Evolutionary conservation across 1,284 basidiomycete genomes (phyloP), one percentile per base, ranked within the genome.

Genomic region (Ceratorhiza oryzae-sativae): DNA sequence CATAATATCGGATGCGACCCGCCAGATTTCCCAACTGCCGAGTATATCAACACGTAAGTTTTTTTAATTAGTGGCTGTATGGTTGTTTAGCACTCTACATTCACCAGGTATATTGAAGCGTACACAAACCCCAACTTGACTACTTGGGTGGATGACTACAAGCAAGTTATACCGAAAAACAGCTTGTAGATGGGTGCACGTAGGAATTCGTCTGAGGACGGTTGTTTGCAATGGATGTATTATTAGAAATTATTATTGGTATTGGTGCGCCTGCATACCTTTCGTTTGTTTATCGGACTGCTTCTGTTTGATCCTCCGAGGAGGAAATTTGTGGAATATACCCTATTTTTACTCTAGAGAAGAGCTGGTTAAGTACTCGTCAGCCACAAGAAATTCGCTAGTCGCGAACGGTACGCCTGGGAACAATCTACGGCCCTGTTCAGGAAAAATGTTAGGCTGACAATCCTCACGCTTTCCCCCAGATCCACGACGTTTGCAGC

Each of bases 1-100:
- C 82, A 81, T 23, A 86, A 85, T 75, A 79, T 88, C 27, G 86
- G 87, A 3, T 90, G 88, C 77, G 84, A 86, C 75, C 87, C 88
- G 2, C 72, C 78, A 3, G 82, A 84, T 68, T 82, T 81, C 74
- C 88, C 88, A 0, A 90, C 88, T 0, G 79, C 79, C 67, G 77
- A 81, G 13, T 86, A 86, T 76, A 86, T 86, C 77, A 77, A 79
- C 63, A 75, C 80, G 81, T 83, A 63, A 75, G 81, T 78, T 12
- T 36, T 10, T n/a, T 36, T 36, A 41, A 36, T 10, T 60, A 55
- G 46, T 32, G 41, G n/a, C 36, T 49, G 32, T 3, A 42, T 15
- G 61, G 49, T 23, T 27, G 45, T 8, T 58, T 60, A 49, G 45
- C 20, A 45, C 32, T 25, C 18, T 59, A 10, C 1, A 18, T 51